Evolutionary conservation across 768 basidiomycete genomes (phyloP), one percentile per base, ranked within the genome.

Genomic region (Exidia glandulosa): DNA sequence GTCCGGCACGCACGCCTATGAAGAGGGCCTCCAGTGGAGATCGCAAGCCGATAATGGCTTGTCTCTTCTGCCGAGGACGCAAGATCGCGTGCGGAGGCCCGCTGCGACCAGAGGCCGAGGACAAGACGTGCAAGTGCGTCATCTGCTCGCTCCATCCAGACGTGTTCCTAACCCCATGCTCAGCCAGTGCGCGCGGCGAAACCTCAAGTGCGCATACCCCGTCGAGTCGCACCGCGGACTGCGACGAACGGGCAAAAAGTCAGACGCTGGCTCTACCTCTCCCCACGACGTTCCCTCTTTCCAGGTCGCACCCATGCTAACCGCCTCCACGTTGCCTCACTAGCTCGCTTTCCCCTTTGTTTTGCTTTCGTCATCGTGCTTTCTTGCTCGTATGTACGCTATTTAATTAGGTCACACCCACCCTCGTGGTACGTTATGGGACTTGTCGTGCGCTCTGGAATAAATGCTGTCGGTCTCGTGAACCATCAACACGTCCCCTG

Each of bases 121-220:
- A 63, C 72, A 73, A 56, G 80, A 82, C 62, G 74, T 86, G 84
- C 83, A 84, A 84, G 85, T 85, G 64, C 76, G 84, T 78, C 19
- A 14, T 59, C 56, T 58, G 31, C 34, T 58, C 57, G 52, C 58
- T 59, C 56, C 60, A 56, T 63, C 3, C 62, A 45, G 57, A 47
- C 52, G 33, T 55, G 48, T 29, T 50, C 36, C 58, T 41, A 59
- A 45, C 33, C 56, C 36, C 61, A 55, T 62, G 62, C 34, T 57
- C 68, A 89, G 87, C 70, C 87, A 89, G 75, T 89, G 87, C 66
- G 81, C 81, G 57, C 78, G 85, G 45, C 82, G 87, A 29, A 80
- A 81, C 32, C 79, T 88, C 55, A 80, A 76, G 60, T 89, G 87
- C 68, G 84, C 84, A 66, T 88, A 86, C 64, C 87, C 87, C 1